Base-by-base conservation (phyloP, 176 grass and related monocot genomes). In the Zea luxurians region DNA sequence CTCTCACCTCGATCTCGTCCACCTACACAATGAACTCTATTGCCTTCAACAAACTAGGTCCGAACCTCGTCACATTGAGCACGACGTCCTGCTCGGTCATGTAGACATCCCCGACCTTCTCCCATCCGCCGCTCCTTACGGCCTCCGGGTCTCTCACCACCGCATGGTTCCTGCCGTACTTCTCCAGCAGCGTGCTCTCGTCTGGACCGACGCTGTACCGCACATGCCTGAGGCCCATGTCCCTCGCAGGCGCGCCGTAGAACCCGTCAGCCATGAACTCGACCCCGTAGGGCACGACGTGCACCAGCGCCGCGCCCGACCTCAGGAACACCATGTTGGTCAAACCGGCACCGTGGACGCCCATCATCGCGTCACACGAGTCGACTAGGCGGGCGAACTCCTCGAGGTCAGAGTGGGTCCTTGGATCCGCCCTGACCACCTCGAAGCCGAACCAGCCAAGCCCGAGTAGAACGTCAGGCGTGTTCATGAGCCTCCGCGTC, bases 281-380 rank as follows among this genome's bases (percentile, higher is more conserved):
- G 1, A 97, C 53, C 5, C 93, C 93, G 10, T 84, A 91, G 0
- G 91, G 93, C 70, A 97, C 88, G 20, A 97, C 69, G 70, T 97
- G 93, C 38, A 93, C 85, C 78, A 97, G 16, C 16, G 87, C 78
- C 0, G 81, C 86, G 0, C 83, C 75, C 2, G 71, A 74, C 53
- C 70, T 78, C 48, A 97, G 80, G 71, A 93, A 97, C 58, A 97
- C 81, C 81, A 91, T 89, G 60, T 97, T 97, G 0, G 93, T 93
- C 52, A 97, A 73, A 54, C 81, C 88, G 0, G 90, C 86, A 1
- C 93, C 93, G 0, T 97, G 93, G 12, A 87, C 93, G 0, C 90
- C 93, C 70, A 97, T 82, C 48, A 97, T 84, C 54, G 80, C 91
- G 46, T 91, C 85, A 16, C 88, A 97, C 1, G 78, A 88, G 61